Evolutionary conservation across 768 basidiomycete species (phyloP).

Genomic region (Trametes cubensis): DNA sequence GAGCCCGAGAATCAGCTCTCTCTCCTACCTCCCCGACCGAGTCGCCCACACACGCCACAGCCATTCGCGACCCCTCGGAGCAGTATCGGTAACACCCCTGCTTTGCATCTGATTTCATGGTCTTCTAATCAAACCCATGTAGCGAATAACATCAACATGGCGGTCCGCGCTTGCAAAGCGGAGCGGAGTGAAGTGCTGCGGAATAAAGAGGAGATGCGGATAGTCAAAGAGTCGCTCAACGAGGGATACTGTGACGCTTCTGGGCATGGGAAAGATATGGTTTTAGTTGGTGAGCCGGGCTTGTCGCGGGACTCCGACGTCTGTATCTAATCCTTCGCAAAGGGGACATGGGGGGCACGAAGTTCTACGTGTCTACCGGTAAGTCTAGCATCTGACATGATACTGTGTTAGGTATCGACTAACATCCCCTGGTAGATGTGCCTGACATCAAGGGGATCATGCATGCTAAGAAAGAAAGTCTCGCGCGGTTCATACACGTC

Average conservation of each 20-base stretch:
- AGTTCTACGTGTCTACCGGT: conserved; percentile 69
- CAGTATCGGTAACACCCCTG: conserved; percentile 43
- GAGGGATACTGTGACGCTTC: conserved; percentile 84
- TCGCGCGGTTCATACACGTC: conserved; percentile 75
- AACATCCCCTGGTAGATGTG: conserved; percentile 49
- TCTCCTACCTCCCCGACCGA: conserved; percentile 17
- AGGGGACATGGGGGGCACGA: conserved; percentile 66
- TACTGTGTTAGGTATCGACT: background rate
- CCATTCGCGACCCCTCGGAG: conserved; percentile 43
- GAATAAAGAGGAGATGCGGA: conserved; percentile 69
- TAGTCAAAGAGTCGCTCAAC: conserved; percentile 72
- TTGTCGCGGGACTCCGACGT: background rate
- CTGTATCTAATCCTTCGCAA: background rate
- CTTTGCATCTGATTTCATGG: background rate
- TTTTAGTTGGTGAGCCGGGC: conserved; percentile 51
- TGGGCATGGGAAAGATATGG: conserved; percentile 62
- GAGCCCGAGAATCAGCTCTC: background rate
- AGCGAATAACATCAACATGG: conserved; percentile 71
- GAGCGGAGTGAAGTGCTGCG: conserved; percentile 64
- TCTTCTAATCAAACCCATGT: conserved; percentile 1
- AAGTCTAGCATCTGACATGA: conserved; percentile 1
- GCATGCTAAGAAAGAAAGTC: conserved; percentile 51
- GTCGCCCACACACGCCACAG: conserved; percentile 21
- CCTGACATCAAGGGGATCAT: conserved; percentile 54
- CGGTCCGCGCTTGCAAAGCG: conserved; percentile 69